Conservation (phyloP, 192 early-diverging fungal species). For the Coemansia sp. region DNA sequence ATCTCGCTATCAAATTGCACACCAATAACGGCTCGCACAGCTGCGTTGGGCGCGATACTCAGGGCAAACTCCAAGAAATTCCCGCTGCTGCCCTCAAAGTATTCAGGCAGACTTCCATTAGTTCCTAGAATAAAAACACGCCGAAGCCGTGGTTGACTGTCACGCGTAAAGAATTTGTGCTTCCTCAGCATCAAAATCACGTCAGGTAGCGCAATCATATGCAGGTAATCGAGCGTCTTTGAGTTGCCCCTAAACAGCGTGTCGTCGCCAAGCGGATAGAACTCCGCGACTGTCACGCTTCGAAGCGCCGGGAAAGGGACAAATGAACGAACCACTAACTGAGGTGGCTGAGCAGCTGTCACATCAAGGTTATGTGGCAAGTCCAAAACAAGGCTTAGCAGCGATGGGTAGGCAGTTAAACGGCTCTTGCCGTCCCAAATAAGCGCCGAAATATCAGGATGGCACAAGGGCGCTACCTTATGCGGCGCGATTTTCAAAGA, state of each 20-base stretch:
- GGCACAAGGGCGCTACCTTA: neutral
- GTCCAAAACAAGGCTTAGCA: neutral
- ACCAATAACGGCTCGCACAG: neutral
- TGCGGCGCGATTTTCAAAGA: neutral
- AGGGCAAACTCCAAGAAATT: neutral
- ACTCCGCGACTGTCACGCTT: neutral
- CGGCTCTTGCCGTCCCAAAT: neutral
- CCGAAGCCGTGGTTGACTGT: neutral
- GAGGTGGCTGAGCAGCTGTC: neutral
- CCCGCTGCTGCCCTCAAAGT: neutral
- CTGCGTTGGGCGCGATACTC: neutral
- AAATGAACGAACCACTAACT: neutral
- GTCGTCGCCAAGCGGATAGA: neutral
- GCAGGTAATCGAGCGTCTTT: neutral
- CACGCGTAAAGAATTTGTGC: neutral
- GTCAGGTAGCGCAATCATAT: neutral
- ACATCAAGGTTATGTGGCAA: neutral
- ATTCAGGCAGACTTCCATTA: neutral
- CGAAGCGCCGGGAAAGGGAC: neutral
- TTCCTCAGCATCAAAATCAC: neutral
- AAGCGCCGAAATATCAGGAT: neutral
- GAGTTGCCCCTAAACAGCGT: neutral
- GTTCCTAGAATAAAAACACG: neutral
- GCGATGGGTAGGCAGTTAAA: neutral
- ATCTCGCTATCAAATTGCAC: neutral